Conservation (phyloP, 148 eudicot genomes). For the Linanthus parryae region DNA sequence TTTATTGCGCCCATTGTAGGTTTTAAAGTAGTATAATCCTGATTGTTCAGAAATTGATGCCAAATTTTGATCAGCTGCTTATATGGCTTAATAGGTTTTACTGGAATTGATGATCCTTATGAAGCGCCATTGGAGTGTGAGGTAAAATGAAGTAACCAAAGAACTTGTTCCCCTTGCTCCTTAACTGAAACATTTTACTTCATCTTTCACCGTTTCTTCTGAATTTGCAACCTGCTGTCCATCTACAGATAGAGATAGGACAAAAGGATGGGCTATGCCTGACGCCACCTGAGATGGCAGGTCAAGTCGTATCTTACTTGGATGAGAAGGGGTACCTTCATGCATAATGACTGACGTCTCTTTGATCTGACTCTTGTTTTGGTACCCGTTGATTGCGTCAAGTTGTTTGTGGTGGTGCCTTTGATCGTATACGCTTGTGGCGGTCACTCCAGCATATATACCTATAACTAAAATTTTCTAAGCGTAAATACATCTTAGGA, state of each 20-base stretch:
- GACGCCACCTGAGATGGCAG: constrained; percentile 67
- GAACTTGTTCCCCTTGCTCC: background rate
- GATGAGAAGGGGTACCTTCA: constrained; percentile 62
- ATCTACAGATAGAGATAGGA: constrained; percentile 56
- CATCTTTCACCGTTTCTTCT: background rate
- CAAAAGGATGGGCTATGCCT: constrained; percentile 53
- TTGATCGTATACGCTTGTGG: too few relatives aligned
- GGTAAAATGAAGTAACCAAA: too few relatives aligned
- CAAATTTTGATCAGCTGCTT: too few relatives aligned
- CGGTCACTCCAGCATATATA: too few relatives aligned
- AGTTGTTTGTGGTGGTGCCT: too few relatives aligned
- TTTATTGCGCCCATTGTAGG: too few relatives aligned
- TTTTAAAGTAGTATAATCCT: too few relatives aligned
- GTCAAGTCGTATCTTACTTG: constrained; percentile 70
- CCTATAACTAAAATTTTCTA: too few relatives aligned
- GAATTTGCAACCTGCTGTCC: background rate
- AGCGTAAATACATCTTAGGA: too few relatives aligned
- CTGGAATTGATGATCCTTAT: constrained; percentile 95
- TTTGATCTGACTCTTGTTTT: background rate
- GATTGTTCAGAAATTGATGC: too few relatives aligned
- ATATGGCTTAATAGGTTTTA: constrained; percentile 53
- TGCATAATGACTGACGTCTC: constrained; percentile 19
- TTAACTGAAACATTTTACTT: background rate
- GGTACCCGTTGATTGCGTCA: too few relatives aligned
- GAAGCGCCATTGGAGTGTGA: constrained; percentile 81